Conservation (phyloP, 768 basidiomycete species). For the Termitomyces sp. region DNA sequence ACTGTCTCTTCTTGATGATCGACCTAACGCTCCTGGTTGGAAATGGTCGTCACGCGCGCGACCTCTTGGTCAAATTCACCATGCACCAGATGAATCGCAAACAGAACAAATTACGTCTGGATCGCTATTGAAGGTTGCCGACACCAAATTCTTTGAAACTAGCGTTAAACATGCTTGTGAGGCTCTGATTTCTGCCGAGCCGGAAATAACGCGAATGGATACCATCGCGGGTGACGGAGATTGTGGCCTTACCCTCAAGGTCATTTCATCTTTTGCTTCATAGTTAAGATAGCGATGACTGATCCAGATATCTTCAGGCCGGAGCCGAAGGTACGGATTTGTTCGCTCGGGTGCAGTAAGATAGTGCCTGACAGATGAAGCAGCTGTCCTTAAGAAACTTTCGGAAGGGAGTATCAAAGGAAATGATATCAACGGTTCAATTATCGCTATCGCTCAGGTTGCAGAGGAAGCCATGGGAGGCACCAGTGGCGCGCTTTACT, state of each 20-base stretch:
- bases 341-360: background rate
- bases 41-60: slow-evolving; percentile 57
- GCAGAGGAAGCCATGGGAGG: slow-evolving; percentile 88
- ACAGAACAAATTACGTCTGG: slow-evolving; percentile 5
- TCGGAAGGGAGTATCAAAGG: slow-evolving; percentile 52
- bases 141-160: slow-evolving; percentile 45
- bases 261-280: slow-evolving; percentile 7
- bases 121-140: slow-evolving; percentile 21
- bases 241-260: slow-evolving; percentile 49
- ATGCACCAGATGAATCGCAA: slow-evolving; percentile 10
- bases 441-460: slow-evolving; percentile 65
- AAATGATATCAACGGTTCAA: slow-evolving; percentile 54
- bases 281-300: background rate
- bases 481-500: slow-evolving; percentile 87
- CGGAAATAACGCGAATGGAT: slow-evolving; percentile 90
- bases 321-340: slow-evolving; percentile 59
- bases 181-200: slow-evolving; percentile 71
- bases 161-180: slow-evolving; percentile 56
- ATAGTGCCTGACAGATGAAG: background rate
- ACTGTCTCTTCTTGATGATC: slow-evolving; percentile 67
- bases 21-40: slow-evolving; percentile 76
- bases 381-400: slow-evolving; percentile 60
- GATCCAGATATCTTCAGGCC: slow-evolving; percentile 26
- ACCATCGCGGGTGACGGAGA: slow-evolving; percentile 88
- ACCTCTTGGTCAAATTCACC: slow-evolving; percentile 25